These are phyloP conservation scores for Botrytis elliptica DNA, from an alignment of 2,329 filamentous ascomycete genomes.

Conservation along the genomic window DNA sequence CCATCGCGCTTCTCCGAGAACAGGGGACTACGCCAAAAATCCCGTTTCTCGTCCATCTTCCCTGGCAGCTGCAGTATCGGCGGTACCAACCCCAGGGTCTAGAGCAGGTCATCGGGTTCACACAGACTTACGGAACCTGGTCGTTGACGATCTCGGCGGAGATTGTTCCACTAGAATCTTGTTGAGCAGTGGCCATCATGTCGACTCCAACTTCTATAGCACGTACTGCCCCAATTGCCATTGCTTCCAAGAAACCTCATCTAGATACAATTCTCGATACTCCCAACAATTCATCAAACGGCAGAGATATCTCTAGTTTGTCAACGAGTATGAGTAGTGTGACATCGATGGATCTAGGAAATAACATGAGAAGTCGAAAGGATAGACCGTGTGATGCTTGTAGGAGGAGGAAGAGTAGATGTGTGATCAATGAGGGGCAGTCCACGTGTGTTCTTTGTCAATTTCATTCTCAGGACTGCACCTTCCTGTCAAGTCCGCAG, in stretches of 20 bases:
- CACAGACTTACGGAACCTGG: conserved; percentile 31
- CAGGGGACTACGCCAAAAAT: conserved; percentile 26
- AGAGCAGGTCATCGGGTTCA: conserved; percentile 33
- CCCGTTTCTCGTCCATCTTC: conserved; percentile 24
- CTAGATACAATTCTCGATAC: conserved; percentile 31
- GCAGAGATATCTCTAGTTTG: conserved; percentile 40
- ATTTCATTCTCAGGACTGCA: conserved; percentile 75
- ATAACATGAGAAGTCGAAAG: conserved; percentile 47
- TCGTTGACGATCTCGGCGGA: conserved; percentile 16
- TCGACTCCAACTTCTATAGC: conserved; percentile 52
- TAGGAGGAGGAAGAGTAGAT: conserved; percentile 69
- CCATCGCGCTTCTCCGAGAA: conserved; percentile 34
- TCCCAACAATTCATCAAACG: conserved; percentile 26
- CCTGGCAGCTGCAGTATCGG: conserved; percentile 31
- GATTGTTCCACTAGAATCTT: conserved; percentile 28
- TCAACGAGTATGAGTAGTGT: conserved; percentile 54
- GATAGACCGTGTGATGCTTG: conserved; percentile 70
- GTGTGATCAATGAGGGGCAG: conserved; percentile 75
- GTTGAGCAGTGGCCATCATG: conserved; percentile 32
- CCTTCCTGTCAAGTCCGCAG: conserved; percentile 72
- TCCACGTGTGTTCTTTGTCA: conserved; percentile 73
- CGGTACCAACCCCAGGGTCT: conserved; percentile 31
- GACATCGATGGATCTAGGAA: conserved; percentile 51
- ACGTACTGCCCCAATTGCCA: conserved; percentile 64
- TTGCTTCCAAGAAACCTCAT: conserved; percentile 59